phyloP scores from a whole-genome alignment of 345 rosid species.

The Punica granatum region DNA sequence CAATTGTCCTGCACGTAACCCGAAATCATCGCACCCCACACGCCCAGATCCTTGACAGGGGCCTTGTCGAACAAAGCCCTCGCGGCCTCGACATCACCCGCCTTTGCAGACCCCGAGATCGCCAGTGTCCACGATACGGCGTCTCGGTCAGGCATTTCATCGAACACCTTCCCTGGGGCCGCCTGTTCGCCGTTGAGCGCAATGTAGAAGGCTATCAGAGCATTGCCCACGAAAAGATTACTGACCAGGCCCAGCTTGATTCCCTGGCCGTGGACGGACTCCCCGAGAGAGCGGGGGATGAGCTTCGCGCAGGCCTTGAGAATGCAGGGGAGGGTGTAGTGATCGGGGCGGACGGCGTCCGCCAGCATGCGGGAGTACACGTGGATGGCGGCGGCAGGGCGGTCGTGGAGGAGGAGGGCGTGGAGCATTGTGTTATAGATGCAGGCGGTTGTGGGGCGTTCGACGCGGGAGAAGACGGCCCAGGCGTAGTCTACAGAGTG shows the following conservation, averaged over 20 bases:
- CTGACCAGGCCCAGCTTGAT: slow-evolving; percentile 26
- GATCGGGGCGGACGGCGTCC: slow-evolving; percentile 27
- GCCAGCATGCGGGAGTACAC: slow-evolving; percentile 21
- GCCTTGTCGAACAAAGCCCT: slow-evolving; percentile 33
- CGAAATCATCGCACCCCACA: slow-evolving; percentile 53
- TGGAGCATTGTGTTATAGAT: slow-evolving; percentile 48
- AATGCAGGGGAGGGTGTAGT: slow-evolving; percentile 40
- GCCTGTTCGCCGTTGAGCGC: slow-evolving; percentile 17
- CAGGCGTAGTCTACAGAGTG: slow-evolving; percentile 26
- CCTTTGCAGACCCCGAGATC: slow-evolving; percentile 41
- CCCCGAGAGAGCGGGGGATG: slow-evolving; percentile 21
- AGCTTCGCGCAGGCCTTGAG: slow-evolving; percentile 37
- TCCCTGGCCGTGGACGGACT: slow-evolving; percentile 30
- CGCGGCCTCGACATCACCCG: slow-evolving; percentile 32
- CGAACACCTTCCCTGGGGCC: slow-evolving; percentile 28
- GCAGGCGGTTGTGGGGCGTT: slow-evolving; percentile 39
- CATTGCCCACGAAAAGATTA: slow-evolving; percentile 36
- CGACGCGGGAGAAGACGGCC: slow-evolving; percentile 33
- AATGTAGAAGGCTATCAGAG: slow-evolving; percentile 30
- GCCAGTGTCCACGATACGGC: slow-evolving; percentile 41
- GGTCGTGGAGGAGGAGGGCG: slow-evolving; percentile 26
- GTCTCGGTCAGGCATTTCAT: slow-evolving; percentile 25
- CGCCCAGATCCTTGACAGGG: slow-evolving; percentile 31
- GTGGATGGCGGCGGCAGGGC: slow-evolving; percentile 11
- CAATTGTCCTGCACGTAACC: slow-evolving; percentile 42